phyloP scores from a whole-genome alignment of 148 eudicot genomes.

The Persicaria tinctoria region DNA sequence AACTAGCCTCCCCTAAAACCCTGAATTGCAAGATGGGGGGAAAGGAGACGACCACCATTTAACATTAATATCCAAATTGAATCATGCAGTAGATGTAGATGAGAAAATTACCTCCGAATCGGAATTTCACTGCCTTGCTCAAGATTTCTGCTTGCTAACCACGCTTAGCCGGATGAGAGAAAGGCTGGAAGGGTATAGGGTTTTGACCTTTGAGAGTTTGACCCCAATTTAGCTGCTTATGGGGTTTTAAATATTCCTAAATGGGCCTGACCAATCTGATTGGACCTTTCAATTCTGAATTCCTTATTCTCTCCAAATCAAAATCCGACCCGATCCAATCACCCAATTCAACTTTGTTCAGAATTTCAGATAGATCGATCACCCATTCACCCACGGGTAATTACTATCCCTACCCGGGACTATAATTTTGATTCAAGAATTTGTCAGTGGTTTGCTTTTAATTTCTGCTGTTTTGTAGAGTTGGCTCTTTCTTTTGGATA shows the following conservation, averaged over 20 bases:
- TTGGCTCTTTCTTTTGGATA: too few species aligned
- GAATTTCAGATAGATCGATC: too few species aligned
- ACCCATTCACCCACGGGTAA: too few species aligned
- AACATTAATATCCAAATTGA: background rate
- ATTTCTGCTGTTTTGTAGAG: too few species aligned
- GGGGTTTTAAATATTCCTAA: background rate
- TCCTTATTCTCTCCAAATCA: too few species aligned
- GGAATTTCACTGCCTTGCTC: background rate
- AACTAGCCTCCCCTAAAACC: too few species aligned
- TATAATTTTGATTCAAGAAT: too few species aligned
- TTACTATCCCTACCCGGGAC: too few species aligned
- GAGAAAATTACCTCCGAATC: background rate
- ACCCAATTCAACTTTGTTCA: too few species aligned
- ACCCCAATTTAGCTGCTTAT: background rate
- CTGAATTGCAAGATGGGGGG: background rate
- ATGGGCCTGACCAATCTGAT: background rate
- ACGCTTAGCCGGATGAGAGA: background rate
- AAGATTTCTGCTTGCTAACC: background rate
- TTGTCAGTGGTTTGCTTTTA: too few species aligned
- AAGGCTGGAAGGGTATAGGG: background rate
- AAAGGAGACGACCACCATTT: background rate
- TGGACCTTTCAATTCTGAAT: background rate
- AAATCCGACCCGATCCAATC: too few species aligned
- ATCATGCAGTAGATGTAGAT: background rate
- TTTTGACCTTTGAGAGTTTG: background rate